phyloP scores from a whole-genome alignment of 768 basidiomycete species.

The Leccinum rimulosum region DNA sequence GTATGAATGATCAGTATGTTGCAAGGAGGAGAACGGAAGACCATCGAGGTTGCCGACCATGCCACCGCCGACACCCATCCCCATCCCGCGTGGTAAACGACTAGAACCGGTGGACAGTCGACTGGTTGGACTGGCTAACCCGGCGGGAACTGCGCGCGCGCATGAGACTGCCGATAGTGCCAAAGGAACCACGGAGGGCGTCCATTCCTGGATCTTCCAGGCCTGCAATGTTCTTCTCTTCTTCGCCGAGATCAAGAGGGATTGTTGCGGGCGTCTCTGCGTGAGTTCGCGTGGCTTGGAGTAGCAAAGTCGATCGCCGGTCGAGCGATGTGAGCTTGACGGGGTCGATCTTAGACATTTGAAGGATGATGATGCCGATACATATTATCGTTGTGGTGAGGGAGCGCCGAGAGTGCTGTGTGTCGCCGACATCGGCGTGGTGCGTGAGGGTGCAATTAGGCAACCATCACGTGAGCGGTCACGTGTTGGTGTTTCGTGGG shows the following conservation, averaged over 20 bases:
- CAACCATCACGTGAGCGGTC: too few relatives aligned
- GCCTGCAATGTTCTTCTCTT: conserved; percentile 59
- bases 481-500: too few relatives aligned
- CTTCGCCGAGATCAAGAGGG: conserved; percentile 40
- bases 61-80: conserved; percentile 25
- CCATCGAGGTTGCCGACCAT: conserved; percentile 28
- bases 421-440: too few relatives aligned
- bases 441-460: too few relatives aligned
- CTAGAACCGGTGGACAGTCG: conserved; percentile 27
- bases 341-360: conserved; percentile 95
- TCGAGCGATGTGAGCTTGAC: conserved; percentile 75
- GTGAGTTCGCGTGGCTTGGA: conserved; percentile 76
- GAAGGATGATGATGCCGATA: conserved; percentile 90
- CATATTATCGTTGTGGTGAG: too few relatives aligned
- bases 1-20: conserved; percentile 36
- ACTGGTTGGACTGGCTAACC: conserved; percentile 46
- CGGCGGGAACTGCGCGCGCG: conserved; percentile 57
- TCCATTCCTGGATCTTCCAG: conserved; percentile 93
- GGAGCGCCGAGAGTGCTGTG: too few relatives aligned
- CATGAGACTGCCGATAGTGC: conserved; percentile 88
- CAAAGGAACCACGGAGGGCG: conserved; percentile 86
- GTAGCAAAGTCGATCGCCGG: conserved; percentile 82
- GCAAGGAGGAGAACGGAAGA: conserved; percentile 21
- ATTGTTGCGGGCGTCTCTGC: conserved; percentile 50
- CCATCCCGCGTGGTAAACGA: conserved; percentile 18